Percentiles rank a stretch among this genome's conserved stretches.
These are phyloP conservation scores for Endoconidiophora laricicola DNA, from an alignment of 2,329 filamentous ascomycete genomes.

Conservation along the genomic window DNA sequence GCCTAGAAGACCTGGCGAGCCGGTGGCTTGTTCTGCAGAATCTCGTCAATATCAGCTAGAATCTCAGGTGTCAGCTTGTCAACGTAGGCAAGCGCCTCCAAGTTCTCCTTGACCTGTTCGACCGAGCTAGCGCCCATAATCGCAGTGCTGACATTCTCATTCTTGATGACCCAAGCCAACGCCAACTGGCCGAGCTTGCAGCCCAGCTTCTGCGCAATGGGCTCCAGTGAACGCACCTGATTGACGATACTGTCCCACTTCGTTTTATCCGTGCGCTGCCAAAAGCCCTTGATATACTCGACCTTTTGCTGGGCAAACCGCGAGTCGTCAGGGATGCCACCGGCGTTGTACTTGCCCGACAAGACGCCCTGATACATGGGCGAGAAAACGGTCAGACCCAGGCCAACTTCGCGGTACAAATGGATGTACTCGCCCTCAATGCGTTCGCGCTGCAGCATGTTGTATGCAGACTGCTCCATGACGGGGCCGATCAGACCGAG, in stretches of 20 bases:
- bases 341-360: slow-evolving; percentile 51
- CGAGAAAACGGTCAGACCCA: slow-evolving; percentile 46
- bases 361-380: slow-evolving; percentile 42
- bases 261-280: slow-evolving; percentile 33
- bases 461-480: slow-evolving; percentile 52
- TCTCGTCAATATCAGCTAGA: slow-evolving; percentile 40
- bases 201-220: slow-evolving; percentile 47
- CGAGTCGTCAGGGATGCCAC: slow-evolving; percentile 38
- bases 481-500: slow-evolving; percentile 45
- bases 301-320: slow-evolving; percentile 39
- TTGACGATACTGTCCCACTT: slow-evolving; percentile 39
- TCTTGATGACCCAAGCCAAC: slow-evolving; percentile 46
- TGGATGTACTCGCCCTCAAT: slow-evolving; percentile 47
- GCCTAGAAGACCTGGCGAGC: slow-evolving; percentile 17
- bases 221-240: slow-evolving; percentile 41
- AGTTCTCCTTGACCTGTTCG: slow-evolving; percentile 44
- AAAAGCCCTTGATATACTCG: slow-evolving; percentile 37
- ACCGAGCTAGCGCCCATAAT: slow-evolving; percentile 43
- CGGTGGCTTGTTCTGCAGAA: slow-evolving; percentile 41
- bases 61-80: slow-evolving; percentile 43
- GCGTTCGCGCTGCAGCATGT: slow-evolving; percentile 42
- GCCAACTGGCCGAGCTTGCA: slow-evolving; percentile 40
- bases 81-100: slow-evolving; percentile 33
- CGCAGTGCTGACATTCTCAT: slow-evolving; percentile 42
- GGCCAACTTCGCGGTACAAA: slow-evolving; percentile 41